These are phyloP conservation scores for Desmodesmus armatus DNA, from an alignment of 139 green algal genomes.

Conservation along the genomic window DNA sequence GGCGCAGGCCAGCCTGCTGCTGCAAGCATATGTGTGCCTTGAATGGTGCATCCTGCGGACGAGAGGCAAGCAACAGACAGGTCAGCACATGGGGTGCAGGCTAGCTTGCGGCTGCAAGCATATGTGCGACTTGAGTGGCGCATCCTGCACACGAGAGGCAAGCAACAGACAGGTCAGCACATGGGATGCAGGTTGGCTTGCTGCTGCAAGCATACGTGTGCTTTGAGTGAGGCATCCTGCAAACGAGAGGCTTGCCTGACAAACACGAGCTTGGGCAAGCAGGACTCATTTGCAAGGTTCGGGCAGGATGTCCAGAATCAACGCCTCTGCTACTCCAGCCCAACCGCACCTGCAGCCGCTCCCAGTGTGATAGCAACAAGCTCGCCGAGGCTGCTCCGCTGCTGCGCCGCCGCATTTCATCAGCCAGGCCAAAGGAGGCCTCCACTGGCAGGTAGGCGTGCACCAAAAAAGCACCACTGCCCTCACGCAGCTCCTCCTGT, in stretches of 20 bases:
- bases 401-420: constrained; percentile 89
- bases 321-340: no score
- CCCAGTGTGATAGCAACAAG: constrained; percentile 97
- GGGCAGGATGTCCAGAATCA: no score
- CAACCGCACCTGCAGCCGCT: constrained; percentile 77
- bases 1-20: neutral
- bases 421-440: constrained; percentile 94
- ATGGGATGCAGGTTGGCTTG: neutral
- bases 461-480: constrained; percentile 91
- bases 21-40: neutral
- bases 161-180: no score
- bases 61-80: no score
- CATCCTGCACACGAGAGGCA: no score
- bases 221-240: neutral
- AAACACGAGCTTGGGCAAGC: neutral
- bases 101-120: no score
- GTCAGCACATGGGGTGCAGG: no score
- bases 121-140: no score
- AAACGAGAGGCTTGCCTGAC: neutral
- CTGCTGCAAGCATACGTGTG: neutral
- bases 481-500: constrained; percentile 94
- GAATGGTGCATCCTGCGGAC: neutral
- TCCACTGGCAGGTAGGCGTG: constrained; percentile 89
- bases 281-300: neutral
- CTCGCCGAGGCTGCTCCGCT: constrained; percentile 87